Evolutionary conservation across 2,329 filamentous ascomycete genomes (phyloP).

Genomic region (Aspergillus fischeri): DNA sequence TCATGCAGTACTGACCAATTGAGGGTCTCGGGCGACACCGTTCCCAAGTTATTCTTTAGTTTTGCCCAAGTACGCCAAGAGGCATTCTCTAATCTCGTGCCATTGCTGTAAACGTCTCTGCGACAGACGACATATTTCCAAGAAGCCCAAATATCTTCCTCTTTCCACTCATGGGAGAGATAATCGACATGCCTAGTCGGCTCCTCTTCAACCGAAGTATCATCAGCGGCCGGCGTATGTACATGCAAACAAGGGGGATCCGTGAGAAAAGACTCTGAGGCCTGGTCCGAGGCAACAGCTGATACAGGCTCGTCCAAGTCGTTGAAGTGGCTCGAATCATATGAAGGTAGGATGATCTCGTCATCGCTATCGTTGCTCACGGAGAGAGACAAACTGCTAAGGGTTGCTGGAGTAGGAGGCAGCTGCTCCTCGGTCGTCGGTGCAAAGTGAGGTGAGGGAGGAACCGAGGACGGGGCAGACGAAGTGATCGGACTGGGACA

Average conservation of each 20-base stretch:
- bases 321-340: slow-evolving; percentile 43
- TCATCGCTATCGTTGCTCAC: slow-evolving; percentile 26
- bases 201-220: slow-evolving; percentile 67
- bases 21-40: slow-evolving; percentile 82
- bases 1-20: slow-evolving; percentile 68
- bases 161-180: slow-evolving; percentile 85
- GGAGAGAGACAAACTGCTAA: slow-evolving; percentile 36
- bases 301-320: slow-evolving; percentile 38
- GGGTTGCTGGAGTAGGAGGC: slow-evolving; percentile 35
- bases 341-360: slow-evolving; percentile 42
- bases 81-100: slow-evolving; percentile 83
- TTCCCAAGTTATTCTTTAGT: slow-evolving; percentile 78
- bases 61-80: slow-evolving; percentile 98
- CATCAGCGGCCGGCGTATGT: slow-evolving; percentile 67
- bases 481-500: slow-evolving; percentile 25
- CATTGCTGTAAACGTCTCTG: slow-evolving; percentile 73
- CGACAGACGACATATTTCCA: slow-evolving; percentile 90
- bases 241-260: slow-evolving; percentile 55
- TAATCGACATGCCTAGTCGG: slow-evolving; percentile 93
- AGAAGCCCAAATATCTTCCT: slow-evolving; percentile 96
- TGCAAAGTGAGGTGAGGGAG: slow-evolving; percentile 35
- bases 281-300: slow-evolving; percentile 17
- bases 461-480: slow-evolving; percentile 33
- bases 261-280: slow-evolving; percentile 24
- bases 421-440: slow-evolving; percentile 26